Evolutionary conservation across 1,284 basidiomycete species (phyloP), one percentile per base, ranked within the genome.

Genomic region (Boletus holoroseus): DNA sequence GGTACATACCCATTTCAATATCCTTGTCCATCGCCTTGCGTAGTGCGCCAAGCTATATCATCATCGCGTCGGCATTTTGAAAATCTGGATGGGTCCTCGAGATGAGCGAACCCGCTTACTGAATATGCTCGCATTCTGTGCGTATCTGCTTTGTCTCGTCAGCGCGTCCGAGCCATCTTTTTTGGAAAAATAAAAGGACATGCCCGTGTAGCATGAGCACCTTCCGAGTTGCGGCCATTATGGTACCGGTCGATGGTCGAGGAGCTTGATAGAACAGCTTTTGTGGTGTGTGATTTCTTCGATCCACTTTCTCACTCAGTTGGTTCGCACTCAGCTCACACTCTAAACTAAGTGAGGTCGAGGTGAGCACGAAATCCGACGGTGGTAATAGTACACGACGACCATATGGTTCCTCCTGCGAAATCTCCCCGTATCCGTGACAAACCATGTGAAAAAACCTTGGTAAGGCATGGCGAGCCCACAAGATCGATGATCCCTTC

Each of bases 51-150:
- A 90, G 71, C 88, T 88, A 66, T 34, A 59, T 60, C 18, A 60
- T 43, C 13, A 48, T 34, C 7, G 35, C n/a, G 39, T 46, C 38
- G 36, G 49, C 36, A 55, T 20, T 31, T 41, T 15, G 30, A 30
- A 47, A 44, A 27, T 22, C 28, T 20, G 9, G 30, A 46, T 37
- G 13, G 11, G 5, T 44, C 20, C 13, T 48, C 13, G 26, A 32
- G 39, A 18, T 35, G 27, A 7, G 68, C 79, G 60, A 52, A 88
- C 91, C 67, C 88, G 78, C 72, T 89, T 92, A 63, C 77, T 84
- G 69, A 92, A 88, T 58, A 91, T 85, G 45, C 62, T 72, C 4
- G 82, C 86, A 60, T 88, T 93, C 67, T 94, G 91, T 5, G 88
- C 82, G 65, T 88, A 91, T 18, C 91, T 92, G 55, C 58, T 59